Evolutionary conservation across 1,284 basidiomycete genomes (phyloP), one percentile per base, ranked within the genome.

Genomic region (Ganoderma lingzhi): DNA sequence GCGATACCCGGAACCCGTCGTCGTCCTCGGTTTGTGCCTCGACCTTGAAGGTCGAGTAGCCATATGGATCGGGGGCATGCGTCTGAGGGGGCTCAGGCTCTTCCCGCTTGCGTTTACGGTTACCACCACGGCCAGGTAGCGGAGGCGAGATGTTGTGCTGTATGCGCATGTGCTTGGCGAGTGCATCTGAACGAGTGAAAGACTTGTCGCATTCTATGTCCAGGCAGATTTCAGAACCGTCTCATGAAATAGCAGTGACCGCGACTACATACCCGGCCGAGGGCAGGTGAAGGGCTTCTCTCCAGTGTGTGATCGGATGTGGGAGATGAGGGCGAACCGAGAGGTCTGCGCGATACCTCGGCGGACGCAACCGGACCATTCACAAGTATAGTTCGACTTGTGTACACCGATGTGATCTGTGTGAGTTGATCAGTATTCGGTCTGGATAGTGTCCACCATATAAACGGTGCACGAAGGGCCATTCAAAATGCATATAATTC

Each of bases 221-320:
- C 10, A 28, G 32, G n/a, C 41, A 28, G 51, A 15, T 15, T 41
- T 63, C 51, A 61, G 69, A 10, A 41, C 30, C 32, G 30, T 32
- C 10, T 14, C 3, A 51, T 15, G 45, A 12, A 51, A 32, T 19
- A 53, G 28, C 10, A 30, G 23, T 15, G 35, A 37, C 14, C 12
- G 30, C 9, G 30, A 30, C 10, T 30, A 82, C 87, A 74, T 71
- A 93, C 94, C 93, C 77, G 94, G 91, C 70, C 88, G 82, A 2
- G 90, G 84, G 77, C 95, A 97, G n/a, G 88, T 91, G 76, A 95
- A 97, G 0, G 95, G 95, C 77, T 96, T 96, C 81, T 97, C 96
- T 60, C 95, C 95, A 0, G 96, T 97, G 77, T 97, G 95, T n/a
- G 89, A 94, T 41, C 94, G 88, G 60, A 96, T 88, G 77, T 97